These are phyloP conservation scores for Zea luxurians DNA, from an alignment of 176 grass and related monocot species.

Conservation along the genomic window DNA sequence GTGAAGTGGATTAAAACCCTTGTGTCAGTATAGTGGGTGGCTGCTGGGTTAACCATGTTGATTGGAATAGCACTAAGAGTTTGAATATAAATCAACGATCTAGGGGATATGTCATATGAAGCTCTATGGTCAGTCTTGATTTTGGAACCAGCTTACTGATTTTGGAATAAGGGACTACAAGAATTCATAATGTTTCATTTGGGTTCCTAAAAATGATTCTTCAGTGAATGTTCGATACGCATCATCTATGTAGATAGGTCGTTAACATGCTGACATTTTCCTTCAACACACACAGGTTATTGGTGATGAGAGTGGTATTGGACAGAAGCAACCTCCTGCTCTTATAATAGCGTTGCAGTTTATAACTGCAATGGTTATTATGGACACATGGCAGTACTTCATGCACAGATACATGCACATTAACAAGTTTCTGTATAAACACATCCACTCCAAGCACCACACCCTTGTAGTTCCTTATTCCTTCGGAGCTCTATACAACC, in stretches of 20 bases:
- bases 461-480: slow-evolving; percentile 77
- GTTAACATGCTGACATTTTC: slow-evolving; percentile 26
- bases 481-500: slow-evolving; percentile 86
- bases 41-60: neutral
- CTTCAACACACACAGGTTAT: slow-evolving; percentile 49
- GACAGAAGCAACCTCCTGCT: slow-evolving; percentile 50
- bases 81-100: neutral
- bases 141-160: neutral
- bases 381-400: slow-evolving; percentile 97
- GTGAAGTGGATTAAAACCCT: neutral
- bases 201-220: neutral
- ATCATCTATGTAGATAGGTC: neutral
- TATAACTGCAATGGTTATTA: slow-evolving; percentile 62
- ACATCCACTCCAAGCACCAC: slow-evolving; percentile 91
- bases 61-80: neutral
- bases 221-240: neutral
- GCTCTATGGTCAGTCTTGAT: neutral
- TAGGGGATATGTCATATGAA: neutral
- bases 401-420: slow-evolving; percentile 91
- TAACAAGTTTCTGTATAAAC: slow-evolving; percentile 79
- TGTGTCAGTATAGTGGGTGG: neutral
- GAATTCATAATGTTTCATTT: neutral
- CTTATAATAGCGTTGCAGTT: slow-evolving; percentile 57
- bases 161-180: too few relatives aligned
- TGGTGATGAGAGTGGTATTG: slow-evolving; percentile 56